These are phyloP conservation scores for Hyaloscypha variabilis DNA, from an alignment of 495 filamentous ascomycete species.

Conservation along the genomic window DNA sequence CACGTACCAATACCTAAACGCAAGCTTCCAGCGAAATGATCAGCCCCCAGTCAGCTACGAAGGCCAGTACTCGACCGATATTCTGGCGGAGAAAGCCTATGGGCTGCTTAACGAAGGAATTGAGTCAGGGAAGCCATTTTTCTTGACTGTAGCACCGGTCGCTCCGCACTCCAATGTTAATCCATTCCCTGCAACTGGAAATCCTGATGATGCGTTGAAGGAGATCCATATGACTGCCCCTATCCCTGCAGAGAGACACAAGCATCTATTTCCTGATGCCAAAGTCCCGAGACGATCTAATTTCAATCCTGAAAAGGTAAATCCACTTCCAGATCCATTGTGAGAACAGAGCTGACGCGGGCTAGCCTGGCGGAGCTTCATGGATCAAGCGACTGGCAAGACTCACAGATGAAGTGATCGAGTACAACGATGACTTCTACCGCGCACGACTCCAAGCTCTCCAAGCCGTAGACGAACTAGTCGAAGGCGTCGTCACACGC, in stretches of 20 bases:
- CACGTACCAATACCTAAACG: slow-evolving; percentile 68
- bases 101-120: slow-evolving; percentile 63
- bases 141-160: slow-evolving; percentile 61
- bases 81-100: slow-evolving; percentile 62
- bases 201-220: neutral
- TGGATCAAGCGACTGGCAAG: slow-evolving; percentile 58
- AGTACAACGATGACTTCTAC: slow-evolving; percentile 68
- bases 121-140: slow-evolving; percentile 58
- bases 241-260: slow-evolving; percentile 44
- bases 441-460: slow-evolving; percentile 61
- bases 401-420: slow-evolving; percentile 56
- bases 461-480: slow-evolving; percentile 67
- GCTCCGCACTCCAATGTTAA: slow-evolving; percentile 65
- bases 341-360: neutral
- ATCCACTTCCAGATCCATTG: neutral
- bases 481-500: slow-evolving; percentile 53
- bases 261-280: slow-evolving; percentile 46
- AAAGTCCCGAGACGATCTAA: slow-evolving; percentile 49
- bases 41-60: slow-evolving; percentile 56
- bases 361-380: slow-evolving; percentile 52
- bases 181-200: neutral
- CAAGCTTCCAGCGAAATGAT: slow-evolving; percentile 62
- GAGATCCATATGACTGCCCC: slow-evolving; percentile 42
- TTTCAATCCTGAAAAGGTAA: slow-evolving; percentile 51
- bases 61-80: slow-evolving; percentile 59